A percentile compares a stretch with the other conserved stretches of the same genome.
Evolutionary conservation across 306 rosid genomes (phyloP).

Genomic region (Prunus fruticosa): DNA sequence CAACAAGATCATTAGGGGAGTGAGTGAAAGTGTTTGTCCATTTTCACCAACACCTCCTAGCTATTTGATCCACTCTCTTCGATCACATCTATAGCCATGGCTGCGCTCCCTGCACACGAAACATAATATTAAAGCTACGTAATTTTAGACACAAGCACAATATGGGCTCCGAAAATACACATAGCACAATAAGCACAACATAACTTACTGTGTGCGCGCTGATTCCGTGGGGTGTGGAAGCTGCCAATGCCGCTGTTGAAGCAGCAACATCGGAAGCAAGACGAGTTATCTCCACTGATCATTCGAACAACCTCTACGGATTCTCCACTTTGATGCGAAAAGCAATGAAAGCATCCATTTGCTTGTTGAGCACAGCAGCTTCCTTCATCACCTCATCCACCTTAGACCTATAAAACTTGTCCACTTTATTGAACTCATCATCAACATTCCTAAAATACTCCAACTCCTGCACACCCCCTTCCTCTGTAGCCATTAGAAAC

Average conservation of each 20-base stretch:
- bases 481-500: constrained; percentile 51
- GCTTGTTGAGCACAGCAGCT: constrained; percentile 54
- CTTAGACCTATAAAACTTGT: constrained; percentile 42
- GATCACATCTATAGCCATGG: constrained; percentile 38
- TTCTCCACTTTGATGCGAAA: constrained; percentile 65
- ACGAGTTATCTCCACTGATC: constrained; percentile 45
- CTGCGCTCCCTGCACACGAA: constrained; percentile 33
- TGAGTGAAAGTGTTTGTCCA: too few relatives aligned
- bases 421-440: constrained; percentile 66
- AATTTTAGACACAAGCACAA: neutral
- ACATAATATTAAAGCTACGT: neutral
- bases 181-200: too few relatives aligned
- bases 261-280: constrained; percentile 53
- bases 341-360: constrained; percentile 73
- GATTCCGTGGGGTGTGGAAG: constrained; percentile 41
- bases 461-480: constrained; percentile 57
- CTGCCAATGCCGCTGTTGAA: constrained; percentile 44
- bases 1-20: too few relatives aligned
- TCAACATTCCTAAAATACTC: constrained; percentile 52
- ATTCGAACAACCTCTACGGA: constrained; percentile 31
- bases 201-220: constrained; percentile 37
- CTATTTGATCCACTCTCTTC: constrained; percentile 35
- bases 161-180: neutral
- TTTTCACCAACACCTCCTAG: too few relatives aligned
- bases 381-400: constrained; percentile 62